Evolutionary conservation across 306 rosid genomes (phyloP), one percentile per base, ranked within the genome.

Genomic region (Trichosanthes truncata): DNA sequence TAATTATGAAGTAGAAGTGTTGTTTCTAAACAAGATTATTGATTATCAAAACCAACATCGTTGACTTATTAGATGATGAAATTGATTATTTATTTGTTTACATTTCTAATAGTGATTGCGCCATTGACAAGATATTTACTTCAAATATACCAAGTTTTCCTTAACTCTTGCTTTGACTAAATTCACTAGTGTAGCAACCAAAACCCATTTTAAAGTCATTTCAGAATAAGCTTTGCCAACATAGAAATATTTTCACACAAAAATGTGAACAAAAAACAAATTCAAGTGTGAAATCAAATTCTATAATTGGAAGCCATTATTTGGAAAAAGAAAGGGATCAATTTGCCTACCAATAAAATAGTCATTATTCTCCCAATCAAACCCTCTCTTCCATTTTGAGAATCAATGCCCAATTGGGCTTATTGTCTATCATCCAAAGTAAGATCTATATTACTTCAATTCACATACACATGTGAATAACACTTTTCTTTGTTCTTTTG

Each of bases 401-500:
- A 67, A 67, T 67, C 18, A 67, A 69, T 43, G 2, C 55, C 36
- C 20, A 69, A 3, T 43, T 43, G 35, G 55, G 49, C 4, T 41
- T n/a, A 7, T 20, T 55, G 25, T 8, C 29, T 20, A 60, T 60
- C 17, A 9, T 60, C 38, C 36, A 23, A 25, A 23, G 17, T 26
- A 60, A 29, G 18, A 55, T n/a, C 29, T 61, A 1, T 67, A 21
- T 41, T 41, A 68, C 20, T 21, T 21, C 31, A 52, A 6, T 57
- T 68, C 75, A 68, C 14, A 38, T 21, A 11, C 75, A 68, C 67
- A 29, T 69, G 55, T 69, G 76, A 69, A 69, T 69, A 55, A 69
- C 76, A 43, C 76, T 23, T 69, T 9, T 21, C 15, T 67, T 20
- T 33, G 23, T 63, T 63, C 43, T 33, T 8, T 15, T 31, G 23